These are phyloP conservation scores for Phytophthora multivora DNA, from an alignment of 352 stramenopile genomes.

Conservation along the genomic window DNA sequence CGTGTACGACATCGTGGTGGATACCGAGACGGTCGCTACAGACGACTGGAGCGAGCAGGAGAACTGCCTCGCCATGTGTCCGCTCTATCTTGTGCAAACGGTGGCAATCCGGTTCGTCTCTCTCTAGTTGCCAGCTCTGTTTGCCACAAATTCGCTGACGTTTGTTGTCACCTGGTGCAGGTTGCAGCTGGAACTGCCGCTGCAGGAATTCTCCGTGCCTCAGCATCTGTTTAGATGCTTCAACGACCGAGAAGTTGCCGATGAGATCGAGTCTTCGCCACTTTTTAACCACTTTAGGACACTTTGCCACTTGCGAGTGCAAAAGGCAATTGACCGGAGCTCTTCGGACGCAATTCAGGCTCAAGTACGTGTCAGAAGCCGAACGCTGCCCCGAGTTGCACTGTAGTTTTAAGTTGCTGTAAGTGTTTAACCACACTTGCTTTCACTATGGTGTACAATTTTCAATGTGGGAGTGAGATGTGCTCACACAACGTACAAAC, in stretches of 20 bases:
- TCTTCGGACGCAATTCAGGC: background rate
- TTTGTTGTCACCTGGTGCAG: conserved; percentile 19
- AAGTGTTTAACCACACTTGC: background rate
- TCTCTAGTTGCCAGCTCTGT: background rate
- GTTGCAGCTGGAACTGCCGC: conserved; percentile 16
- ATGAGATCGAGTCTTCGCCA: background rate
- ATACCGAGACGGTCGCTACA: background rate
- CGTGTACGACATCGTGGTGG: conserved; percentile 40
- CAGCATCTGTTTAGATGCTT: conserved; percentile 35
- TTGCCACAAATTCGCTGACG: conserved; percentile 6
- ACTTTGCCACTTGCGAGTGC: conserved; percentile 18
- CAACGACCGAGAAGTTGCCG: conserved; percentile 6
- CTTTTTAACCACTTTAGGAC: conserved; percentile 16
- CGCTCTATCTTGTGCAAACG: conserved; percentile 42
- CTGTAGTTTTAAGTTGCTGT: conserved; percentile 21
- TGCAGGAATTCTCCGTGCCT: conserved; percentile 65
- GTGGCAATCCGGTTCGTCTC: conserved; percentile 25
- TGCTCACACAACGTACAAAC: conserved; percentile 18
- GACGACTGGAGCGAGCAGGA: conserved; percentile 37
- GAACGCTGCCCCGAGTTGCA: conserved; percentile 42
- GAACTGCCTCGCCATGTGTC: conserved; percentile 63
- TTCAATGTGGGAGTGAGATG: no score
- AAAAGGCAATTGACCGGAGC: conserved; percentile 13
- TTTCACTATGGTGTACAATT: conserved; percentile 6
- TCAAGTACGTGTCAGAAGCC: conserved; percentile 20